Evolutionary conservation across 257 asterid genomes (phyloP).

Genomic region (Solanum virginianum): DNA sequence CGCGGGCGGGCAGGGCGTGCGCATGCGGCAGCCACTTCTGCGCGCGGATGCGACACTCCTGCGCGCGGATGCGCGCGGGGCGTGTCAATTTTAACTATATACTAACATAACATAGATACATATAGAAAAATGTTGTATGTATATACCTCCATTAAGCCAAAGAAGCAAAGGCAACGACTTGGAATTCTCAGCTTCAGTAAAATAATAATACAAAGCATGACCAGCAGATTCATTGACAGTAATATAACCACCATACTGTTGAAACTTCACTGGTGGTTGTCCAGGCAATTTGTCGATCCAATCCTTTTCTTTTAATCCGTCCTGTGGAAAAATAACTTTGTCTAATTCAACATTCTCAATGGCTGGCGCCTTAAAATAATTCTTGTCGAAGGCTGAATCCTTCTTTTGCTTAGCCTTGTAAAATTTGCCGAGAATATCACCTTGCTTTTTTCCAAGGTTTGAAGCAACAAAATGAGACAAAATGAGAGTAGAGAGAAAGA

Average conservation of each 20-base stretch:
- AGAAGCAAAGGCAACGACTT: conserved; percentile 25
- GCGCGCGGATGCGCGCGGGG: too few relatives aligned
- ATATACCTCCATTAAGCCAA: conserved; percentile 51
- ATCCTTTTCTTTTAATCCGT: conserved; percentile 27
- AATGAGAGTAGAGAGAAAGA: neutral
- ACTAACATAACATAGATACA: neutral
- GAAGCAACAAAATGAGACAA: neutral
- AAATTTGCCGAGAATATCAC: neutral
- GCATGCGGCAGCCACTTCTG: too few relatives aligned
- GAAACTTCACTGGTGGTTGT: conserved; percentile 33
- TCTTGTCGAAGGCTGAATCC: neutral
- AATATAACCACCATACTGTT: conserved; percentile 41
- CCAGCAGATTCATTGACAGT: conserved; percentile 29
- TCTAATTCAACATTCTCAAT: neutral
- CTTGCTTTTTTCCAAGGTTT: neutral
- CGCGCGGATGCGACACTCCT: too few relatives aligned
- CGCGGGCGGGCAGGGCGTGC: too few relatives aligned
- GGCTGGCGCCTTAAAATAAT: neutral
- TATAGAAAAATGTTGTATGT: neutral
- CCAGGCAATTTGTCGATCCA: conserved; percentile 32
- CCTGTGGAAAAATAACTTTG: conserved; percentile 8
- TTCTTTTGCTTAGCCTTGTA: neutral
- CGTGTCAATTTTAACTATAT: too few relatives aligned
- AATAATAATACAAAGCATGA: conserved; percentile 34
- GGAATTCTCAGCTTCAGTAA: conserved; percentile 27